phyloP scores from a whole-genome alignment of 1,284 basidiomycete species.

The Austroboletus niveus region DNA sequence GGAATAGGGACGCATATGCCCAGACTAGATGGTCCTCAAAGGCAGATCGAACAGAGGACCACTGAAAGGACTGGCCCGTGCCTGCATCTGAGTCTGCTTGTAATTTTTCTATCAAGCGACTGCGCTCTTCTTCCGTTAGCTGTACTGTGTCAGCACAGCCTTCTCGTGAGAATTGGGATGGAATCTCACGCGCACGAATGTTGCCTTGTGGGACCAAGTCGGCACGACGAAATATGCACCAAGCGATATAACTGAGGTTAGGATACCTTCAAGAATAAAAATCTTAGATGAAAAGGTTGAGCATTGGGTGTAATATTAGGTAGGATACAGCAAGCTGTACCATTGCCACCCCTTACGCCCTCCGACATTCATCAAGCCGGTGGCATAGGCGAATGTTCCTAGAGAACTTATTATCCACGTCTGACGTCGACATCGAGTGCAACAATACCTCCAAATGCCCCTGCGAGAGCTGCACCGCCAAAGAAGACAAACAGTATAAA shows the following conservation, averaged over 20 bases:
- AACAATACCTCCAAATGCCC: conserved; percentile 51
- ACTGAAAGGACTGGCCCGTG: conserved; percentile 47
- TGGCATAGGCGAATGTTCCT: conserved; percentile 55
- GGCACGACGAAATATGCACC: conserved; percentile 56
- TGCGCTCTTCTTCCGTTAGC: conserved; percentile 50
- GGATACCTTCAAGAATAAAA: conserved; percentile 58
- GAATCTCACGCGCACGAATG: conserved; percentile 39
- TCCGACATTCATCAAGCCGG: conserved; percentile 58
- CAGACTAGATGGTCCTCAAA: conserved; percentile 60
- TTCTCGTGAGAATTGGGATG: too few relatives aligned
- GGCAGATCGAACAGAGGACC: conserved; percentile 52
- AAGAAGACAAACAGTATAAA: conserved; percentile 57
- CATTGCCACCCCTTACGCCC: conserved; percentile 56
- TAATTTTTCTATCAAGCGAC: conserved; percentile 46
- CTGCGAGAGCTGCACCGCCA: conserved; percentile 55
- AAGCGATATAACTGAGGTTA: conserved; percentile 49
- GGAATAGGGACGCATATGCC: conserved; percentile 65
- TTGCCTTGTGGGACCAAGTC: conserved; percentile 55
- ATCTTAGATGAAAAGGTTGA: conserved; percentile 40
- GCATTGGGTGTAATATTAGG: background rate
- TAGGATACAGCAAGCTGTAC: conserved; percentile 23
- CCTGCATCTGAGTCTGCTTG: conserved; percentile 54
- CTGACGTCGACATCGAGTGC: background rate
- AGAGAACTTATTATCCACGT: background rate
- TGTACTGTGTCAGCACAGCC: conserved; percentile 16